Base-by-base conservation (phyloP, 1,139 yeast genomes). In the Debaryomyces sp. region DNA sequence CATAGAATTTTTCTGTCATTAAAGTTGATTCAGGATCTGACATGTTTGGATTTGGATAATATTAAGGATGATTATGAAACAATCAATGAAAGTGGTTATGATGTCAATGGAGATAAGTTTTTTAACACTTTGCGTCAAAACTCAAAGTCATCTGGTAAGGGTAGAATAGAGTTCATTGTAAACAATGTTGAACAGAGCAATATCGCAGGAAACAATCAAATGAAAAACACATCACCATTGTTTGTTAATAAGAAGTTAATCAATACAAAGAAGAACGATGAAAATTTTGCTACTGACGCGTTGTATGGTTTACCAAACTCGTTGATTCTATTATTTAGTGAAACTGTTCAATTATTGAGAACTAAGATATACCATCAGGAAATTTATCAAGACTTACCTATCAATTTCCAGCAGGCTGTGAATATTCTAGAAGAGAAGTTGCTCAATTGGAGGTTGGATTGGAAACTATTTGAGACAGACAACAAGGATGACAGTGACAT, bases 261-360 rank as follows among this genome's bases (percentile, higher is more conserved):
- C 56, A 77, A 67, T 53, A 76, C 77, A 47, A 72, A 77, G 53
- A 70, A 70, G 38, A 68, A 73, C 45, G 80, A 78, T 54, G 84
- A 81, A 52, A 77, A 84, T 50, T 79, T 87, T 50, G 85, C 92
- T 10, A 86, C 94, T 1, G 95, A 88, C 66, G 89, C 94, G 0
- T 73, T 89, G 47, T 89, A 89, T 61, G 96, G 96, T 0, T 71
- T 90, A 46, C 96, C 97, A 2, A 89, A 88, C 61, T 87, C 96
- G 1, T 71, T 90, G 42, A 85, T 89, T 53, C 61, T 84, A 34
- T 69, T 89, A 43, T 89, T 90, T 64, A 80, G 87, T 48, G 88
- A 85, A 52, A 83, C 86, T 12, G 89, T 86, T 7, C 82, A 82
- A 49, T 63, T 88, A 36, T 73, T 87, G 9, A 73, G 92, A 49